These are phyloP conservation scores for Blastobotrys americana DNA, from an alignment of 805 yeast genomes.

Conservation along the genomic window DNA sequence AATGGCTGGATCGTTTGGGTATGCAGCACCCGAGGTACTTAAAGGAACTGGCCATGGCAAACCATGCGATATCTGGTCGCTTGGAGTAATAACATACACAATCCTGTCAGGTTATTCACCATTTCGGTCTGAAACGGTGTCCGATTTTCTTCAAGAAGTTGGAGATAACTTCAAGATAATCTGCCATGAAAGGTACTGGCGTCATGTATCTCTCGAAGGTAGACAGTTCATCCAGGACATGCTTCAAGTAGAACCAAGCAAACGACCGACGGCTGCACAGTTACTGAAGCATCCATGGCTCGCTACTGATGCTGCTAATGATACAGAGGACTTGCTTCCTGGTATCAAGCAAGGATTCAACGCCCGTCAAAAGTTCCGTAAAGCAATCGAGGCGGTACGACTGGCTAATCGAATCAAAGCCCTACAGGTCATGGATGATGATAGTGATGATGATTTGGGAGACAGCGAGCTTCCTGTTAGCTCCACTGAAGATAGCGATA, in stretches of 20 bases:
- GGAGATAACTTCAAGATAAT: constrained; percentile 64
- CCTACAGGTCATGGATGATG: constrained; percentile 44
- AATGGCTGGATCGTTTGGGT: constrained; percentile 90
- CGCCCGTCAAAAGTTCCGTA: constrained; percentile 75
- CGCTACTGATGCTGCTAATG: constrained; percentile 36
- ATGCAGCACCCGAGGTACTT: constrained; percentile 94
- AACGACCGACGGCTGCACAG: constrained; percentile 62
- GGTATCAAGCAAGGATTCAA: constrained; percentile 71
- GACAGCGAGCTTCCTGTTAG: neutral
- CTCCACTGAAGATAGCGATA: neutral
- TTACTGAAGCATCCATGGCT: constrained; percentile 75
- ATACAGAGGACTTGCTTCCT: constrained; percentile 66
- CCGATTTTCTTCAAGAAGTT: constrained; percentile 76
- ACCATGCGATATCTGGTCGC: constrained; percentile 93
- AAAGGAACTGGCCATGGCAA: constrained; percentile 81
- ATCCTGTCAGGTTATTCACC: constrained; percentile 89
- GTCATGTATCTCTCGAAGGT: constrained; percentile 69
- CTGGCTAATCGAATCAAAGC: constrained; percentile 72
- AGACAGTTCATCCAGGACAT: constrained; percentile 67
- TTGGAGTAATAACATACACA: constrained; percentile 90
- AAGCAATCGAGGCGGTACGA: constrained; percentile 77
- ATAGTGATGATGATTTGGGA: constrained; percentile 42
- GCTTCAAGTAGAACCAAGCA: constrained; percentile 57
- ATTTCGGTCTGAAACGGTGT: constrained; percentile 74
- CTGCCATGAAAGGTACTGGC: constrained; percentile 86